A percentile compares a stretch with the other conserved stretches of the same genome.
These are phyloP conservation scores for Xylariaceae sp. DNA, from an alignment of 2,329 filamentous ascomycete species.

Conservation along the genomic window DNA sequence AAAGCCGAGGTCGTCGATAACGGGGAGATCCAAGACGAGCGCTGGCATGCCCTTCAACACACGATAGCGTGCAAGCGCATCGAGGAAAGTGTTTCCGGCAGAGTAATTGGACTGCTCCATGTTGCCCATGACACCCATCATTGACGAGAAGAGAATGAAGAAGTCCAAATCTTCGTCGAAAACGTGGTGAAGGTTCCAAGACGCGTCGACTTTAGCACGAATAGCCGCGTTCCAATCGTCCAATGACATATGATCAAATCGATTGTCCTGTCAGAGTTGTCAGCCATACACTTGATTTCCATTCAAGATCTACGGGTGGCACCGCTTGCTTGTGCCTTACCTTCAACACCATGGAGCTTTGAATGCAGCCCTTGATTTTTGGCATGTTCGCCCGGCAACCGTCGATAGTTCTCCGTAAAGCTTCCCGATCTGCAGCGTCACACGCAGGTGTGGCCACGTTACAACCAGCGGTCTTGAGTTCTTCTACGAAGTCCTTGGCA, in stretches of 20 bases:
- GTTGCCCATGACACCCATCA: constrained; percentile 18
- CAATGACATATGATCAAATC: constrained; percentile 32
- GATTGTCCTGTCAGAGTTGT: constrained; percentile 17
- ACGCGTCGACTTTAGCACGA: constrained; percentile 37
- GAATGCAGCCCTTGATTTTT: constrained; percentile 39
- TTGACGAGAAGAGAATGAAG: constrained; percentile 20
- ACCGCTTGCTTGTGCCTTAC: constrained; percentile 7
- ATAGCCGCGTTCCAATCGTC: constrained; percentile 32
- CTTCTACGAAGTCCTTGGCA: constrained; percentile 13
- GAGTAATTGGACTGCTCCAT: constrained; percentile 19
- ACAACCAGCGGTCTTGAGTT: constrained; percentile 19
- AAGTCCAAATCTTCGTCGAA: constrained; percentile 9
- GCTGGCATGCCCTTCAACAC: constrained; percentile 13
- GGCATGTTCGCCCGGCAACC: constrained; percentile 20
- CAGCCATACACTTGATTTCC: not conserved
- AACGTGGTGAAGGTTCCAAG: constrained; percentile 37
- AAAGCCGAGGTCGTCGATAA: constrained; percentile 13
- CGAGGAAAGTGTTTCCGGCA: constrained; percentile 18
- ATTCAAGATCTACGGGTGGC: too few relatives aligned
- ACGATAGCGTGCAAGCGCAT: constrained; percentile 19
- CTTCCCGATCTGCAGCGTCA: constrained; percentile 24
- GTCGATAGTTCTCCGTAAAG: constrained; percentile 23
- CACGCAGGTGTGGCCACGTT: constrained; percentile 22
- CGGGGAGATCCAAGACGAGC: constrained; percentile 18
- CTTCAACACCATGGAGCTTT: constrained; percentile 36